Percentiles rank a stretch among this genome's conserved stretches.
These are phyloP conservation scores for Magnusiomyces fungicola DNA, from an alignment of 1,139 yeast genomes.

Conservation along the genomic window DNA sequence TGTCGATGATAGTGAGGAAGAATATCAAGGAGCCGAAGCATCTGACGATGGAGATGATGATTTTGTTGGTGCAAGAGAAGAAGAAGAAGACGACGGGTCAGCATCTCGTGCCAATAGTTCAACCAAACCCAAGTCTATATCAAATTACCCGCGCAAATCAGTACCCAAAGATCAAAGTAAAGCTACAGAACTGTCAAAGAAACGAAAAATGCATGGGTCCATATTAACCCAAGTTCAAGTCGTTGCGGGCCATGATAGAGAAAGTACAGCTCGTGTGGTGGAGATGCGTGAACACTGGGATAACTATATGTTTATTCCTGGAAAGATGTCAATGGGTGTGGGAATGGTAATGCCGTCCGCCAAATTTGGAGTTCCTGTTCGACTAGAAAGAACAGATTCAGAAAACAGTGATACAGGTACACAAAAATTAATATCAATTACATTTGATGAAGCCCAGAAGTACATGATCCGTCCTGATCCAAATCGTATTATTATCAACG, in stretches of 20 bases:
- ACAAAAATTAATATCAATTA: not conserved
- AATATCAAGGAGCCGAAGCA: conserved; percentile 19
- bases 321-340: conserved; percentile 14
- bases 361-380: not conserved
- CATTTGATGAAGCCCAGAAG: not conserved
- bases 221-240: not conserved
- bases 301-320: conserved; percentile 27
- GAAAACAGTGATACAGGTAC: not conserved
- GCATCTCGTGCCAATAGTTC: too few relatives aligned
- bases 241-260: conserved; percentile 1
- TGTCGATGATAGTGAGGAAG: conserved; percentile 17
- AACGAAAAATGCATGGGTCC: conserved; percentile 2
- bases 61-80: conserved; percentile 3
- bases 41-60: conserved; percentile 12
- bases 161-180: not conserved
- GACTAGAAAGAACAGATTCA: conserved; percentile 2
- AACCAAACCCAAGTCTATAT: conserved; percentile 4
- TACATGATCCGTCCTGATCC: not conserved
- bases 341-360: conserved; percentile 13
- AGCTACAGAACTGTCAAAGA: not conserved
- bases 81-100: too few relatives aligned
- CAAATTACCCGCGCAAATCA: not conserved
- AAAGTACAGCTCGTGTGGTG: not conserved
- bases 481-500: conserved; percentile 6
- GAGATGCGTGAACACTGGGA: conserved; percentile 28